Evolutionary conservation across 1,284 basidiomycete species (phyloP).

Genomic region (Trametes hirsuta): DNA sequence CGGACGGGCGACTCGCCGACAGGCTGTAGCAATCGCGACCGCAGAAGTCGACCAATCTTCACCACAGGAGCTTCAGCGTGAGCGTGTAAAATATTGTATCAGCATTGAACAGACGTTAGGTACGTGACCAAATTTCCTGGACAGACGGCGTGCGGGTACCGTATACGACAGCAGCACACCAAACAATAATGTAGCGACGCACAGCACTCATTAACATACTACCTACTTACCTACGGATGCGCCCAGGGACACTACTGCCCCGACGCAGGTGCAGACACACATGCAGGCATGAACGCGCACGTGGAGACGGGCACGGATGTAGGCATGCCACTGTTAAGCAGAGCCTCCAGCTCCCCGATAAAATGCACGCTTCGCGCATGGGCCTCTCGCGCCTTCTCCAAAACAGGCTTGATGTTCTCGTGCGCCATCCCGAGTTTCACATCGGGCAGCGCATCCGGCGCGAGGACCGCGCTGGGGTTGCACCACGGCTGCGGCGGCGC

Average conservation of each 20-base stretch:
- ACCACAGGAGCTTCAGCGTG: too few species aligned
- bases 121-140: background rate
- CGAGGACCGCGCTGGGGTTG: conserved; percentile 29
- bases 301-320: background rate
- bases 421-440: conserved; percentile 75
- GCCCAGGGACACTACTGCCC: background rate
- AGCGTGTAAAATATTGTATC: too few species aligned
- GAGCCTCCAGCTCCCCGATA: conserved; percentile 59
- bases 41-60: too few species aligned
- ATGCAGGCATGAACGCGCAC: background rate
- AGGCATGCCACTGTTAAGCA: conserved; percentile 31
- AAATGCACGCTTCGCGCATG: conserved; percentile 65
- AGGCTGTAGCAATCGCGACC: too few species aligned
- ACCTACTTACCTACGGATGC: background rate
- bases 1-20: too few species aligned
- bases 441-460: conserved; percentile 37
- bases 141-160: conserved; percentile 12
- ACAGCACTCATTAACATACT: background rate
- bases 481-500: conserved; percentile 51
- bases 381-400: conserved; percentile 80
- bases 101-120: conserved; percentile 3
- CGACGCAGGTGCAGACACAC: background rate
- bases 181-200: conserved; percentile 2
- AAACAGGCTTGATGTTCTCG: conserved; percentile 78
- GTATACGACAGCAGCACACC: conserved; percentile 9